Evolutionary conservation across 78 protist genomes (phyloP).

Genomic region (Dictyostelium citrinum): DNA sequence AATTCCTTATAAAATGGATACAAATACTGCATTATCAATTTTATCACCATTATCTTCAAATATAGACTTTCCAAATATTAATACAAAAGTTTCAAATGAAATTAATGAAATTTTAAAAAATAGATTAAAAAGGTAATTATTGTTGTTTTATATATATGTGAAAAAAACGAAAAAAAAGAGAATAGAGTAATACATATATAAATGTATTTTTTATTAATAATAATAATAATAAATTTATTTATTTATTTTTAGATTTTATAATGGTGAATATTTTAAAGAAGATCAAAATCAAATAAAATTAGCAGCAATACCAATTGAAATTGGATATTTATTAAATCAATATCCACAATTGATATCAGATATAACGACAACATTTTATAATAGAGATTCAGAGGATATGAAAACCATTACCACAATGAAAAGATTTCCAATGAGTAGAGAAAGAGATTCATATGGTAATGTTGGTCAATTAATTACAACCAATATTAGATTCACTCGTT

Average conservation of each 20-base stretch:
- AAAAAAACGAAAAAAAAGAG: too few relatives aligned
- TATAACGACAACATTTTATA: not conserved
- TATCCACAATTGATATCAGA: slow-evolving; percentile 40
- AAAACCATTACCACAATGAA: slow-evolving; percentile 2
- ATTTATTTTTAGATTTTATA: not conserved
- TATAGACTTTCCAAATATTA: too few relatives aligned
- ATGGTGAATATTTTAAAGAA: not conserved
- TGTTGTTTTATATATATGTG: not conserved
- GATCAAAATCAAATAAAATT: slow-evolving; percentile 15
- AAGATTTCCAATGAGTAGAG: slow-evolving; percentile 21
- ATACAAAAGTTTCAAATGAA: not conserved
- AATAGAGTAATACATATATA: too few relatives aligned
- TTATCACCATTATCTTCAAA: not conserved
- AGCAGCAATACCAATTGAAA: slow-evolving; percentile 3
- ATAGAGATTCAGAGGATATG: slow-evolving; percentile 61
- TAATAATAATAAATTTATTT: too few relatives aligned
- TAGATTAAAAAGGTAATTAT: not conserved
- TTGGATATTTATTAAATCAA: slow-evolving; percentile 2
- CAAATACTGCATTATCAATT: slow-evolving; percentile 3
- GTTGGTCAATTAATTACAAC: not conserved
- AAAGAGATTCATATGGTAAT: not conserved
- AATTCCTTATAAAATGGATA: slow-evolving; percentile 41
- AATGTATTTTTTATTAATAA: not conserved
- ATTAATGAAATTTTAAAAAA: not conserved
- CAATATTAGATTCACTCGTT: slow-evolving; percentile 5